Evolutionary conservation across 768 basidiomycete species (phyloP), one percentile per base, ranked within the genome.

Genomic region (Tricholoma terreum): DNA sequence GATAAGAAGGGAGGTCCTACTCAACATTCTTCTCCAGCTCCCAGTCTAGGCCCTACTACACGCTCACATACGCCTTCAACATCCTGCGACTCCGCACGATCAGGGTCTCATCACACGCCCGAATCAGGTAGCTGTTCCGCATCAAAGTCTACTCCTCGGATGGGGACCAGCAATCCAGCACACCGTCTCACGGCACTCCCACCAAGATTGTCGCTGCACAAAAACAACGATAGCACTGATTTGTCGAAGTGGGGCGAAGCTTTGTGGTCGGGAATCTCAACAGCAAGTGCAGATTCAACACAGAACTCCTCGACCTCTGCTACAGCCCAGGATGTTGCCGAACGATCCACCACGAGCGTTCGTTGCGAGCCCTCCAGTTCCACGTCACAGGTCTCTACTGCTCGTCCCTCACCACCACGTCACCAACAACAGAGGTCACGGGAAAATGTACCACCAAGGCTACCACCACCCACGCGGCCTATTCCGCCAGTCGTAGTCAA

Each of bases 121-220:
- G 42, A 12, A 12, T 51, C 24, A 9, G 17, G 43, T 43, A 48
- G 30, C 27, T 14, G 48, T 45, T 34, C 53, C 56, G 43, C 51
- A 21, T 35, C 51, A 42, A 49, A 55, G 33, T 14, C 46, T 12
- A 27, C 46, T 52, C 24, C 58, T 15, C 45, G 35, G 12, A 55
- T 42, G 24, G 27, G n/a, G n/a, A 35, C 51, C 8, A 54, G 60
- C 36, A 59, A 51, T 34, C 57, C 52, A 48, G 36, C 57, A 50
- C 71, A 71, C 54, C 64, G 68, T 34, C 66, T 69, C 4, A 67
- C 68, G 2, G 69, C 69, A 1, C 64, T 72, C 19, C 80, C 85
- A 0, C 85, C 85, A 10, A 78, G 85, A 12, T 63, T 86, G 30
- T 85, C 84, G 4, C 71, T 85, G 27, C 81, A 83, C 57, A 69